Conservation (phyloP, 768 basidiomycete genomes). For the Infundibulicybe gibba region DNA sequence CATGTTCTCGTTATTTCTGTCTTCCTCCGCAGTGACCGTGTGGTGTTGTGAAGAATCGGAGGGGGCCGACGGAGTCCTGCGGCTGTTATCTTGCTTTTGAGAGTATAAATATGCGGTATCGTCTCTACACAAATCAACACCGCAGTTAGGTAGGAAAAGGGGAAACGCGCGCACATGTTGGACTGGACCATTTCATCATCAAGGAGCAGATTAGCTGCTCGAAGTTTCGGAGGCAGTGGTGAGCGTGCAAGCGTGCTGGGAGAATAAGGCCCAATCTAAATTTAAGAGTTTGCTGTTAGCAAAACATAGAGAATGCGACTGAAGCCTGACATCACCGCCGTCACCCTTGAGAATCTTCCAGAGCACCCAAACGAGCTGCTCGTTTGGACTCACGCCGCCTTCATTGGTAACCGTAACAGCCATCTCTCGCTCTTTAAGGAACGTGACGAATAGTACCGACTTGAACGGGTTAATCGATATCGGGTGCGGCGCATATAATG, state of each 20-base stretch:
- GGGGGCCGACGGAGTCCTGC: constrained; percentile 33
- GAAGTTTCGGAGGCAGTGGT: constrained; percentile 71
- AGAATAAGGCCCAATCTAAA: constrained; percentile 80
- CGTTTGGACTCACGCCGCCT: constrained; percentile 54
- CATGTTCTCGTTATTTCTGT: constrained; percentile 53
- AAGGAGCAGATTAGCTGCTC: constrained; percentile 67
- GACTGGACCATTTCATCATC: constrained; percentile 51
- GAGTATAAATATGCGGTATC: constrained; percentile 36
- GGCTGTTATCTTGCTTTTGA: constrained; percentile 28
- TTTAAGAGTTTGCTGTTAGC: background rate
- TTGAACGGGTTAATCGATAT: constrained; percentile 82
- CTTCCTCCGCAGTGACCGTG: constrained; percentile 38
- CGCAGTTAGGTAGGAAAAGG: constrained; percentile 37
- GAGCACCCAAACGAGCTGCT: constrained; percentile 81
- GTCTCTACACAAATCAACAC: constrained; percentile 26
- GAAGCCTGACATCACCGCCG: constrained; percentile 65
- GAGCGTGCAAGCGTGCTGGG: constrained; percentile 70
- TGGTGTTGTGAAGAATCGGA: constrained; percentile 25
- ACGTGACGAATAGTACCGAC: constrained; percentile 64
- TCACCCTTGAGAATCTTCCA: constrained; percentile 87
- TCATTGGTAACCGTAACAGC: constrained; percentile 49
- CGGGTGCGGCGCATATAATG: constrained; percentile 77
- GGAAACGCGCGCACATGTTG: constrained; percentile 31
- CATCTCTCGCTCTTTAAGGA: constrained; percentile 62
- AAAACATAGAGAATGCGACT: background rate